Conservation (phyloP, 192 early-diverging fungal species). For the Piromyces sp. region DNA sequence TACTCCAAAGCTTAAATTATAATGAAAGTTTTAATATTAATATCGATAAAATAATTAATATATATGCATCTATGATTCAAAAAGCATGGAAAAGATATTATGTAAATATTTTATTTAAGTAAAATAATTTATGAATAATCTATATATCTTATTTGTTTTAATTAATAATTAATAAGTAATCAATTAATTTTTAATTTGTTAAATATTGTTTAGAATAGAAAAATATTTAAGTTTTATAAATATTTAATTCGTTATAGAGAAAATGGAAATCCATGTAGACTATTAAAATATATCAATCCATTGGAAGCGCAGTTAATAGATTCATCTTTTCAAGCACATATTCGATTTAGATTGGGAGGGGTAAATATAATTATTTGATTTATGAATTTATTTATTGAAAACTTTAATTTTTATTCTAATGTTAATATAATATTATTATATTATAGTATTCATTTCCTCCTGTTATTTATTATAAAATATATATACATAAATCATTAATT, state of each 20-base stretch:
- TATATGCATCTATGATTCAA: slow-evolving; percentile 27
- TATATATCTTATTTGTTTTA: no score
- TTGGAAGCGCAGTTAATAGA: slow-evolving; percentile 34
- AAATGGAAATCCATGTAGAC: slow-evolving; percentile 20
- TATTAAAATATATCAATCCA: slow-evolving; percentile 40
- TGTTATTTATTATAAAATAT: slow-evolving; percentile 43
- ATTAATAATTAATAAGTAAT: no score
- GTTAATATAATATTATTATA: background rate
- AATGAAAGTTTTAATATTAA: slow-evolving; percentile 14
- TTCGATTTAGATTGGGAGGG: slow-evolving; percentile 38
- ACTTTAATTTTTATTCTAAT: background rate
- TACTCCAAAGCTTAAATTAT: slow-evolving; percentile 11
- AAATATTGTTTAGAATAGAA: slow-evolving; percentile 12
- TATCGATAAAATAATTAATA: slow-evolving; percentile 4
- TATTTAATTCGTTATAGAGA: slow-evolving; percentile 34
- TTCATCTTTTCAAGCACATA: slow-evolving; percentile 19
- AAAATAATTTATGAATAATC: no score
- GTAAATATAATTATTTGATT: slow-evolving; percentile 8
- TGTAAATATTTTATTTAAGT: background rate
- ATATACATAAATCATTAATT: slow-evolving; percentile 24
- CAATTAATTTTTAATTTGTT: no score
- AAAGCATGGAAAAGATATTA: slow-evolving; percentile 24
- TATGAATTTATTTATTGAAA: slow-evolving; percentile 1
- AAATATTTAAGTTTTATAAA: slow-evolving; percentile 29
- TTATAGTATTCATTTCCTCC: slow-evolving; percentile 28